phyloP scores from a whole-genome alignment of 768 basidiomycete species.

The Trametes elegans region DNA sequence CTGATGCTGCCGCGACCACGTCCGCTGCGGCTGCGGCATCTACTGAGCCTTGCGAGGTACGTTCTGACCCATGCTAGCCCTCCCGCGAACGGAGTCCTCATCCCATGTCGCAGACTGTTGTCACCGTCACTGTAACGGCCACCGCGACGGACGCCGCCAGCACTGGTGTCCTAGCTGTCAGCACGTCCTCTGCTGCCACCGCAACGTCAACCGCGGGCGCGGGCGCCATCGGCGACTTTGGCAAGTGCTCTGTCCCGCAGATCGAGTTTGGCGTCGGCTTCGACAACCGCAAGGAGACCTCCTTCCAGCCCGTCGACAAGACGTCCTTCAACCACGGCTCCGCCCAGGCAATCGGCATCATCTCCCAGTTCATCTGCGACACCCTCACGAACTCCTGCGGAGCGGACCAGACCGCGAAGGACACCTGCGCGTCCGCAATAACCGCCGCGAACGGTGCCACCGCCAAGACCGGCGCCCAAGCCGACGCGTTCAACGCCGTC shows the following conservation, averaged over 20 bases:
- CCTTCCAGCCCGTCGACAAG: slow-evolving; percentile 50
- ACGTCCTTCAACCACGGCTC: slow-evolving; percentile 54
- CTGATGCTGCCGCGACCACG: slow-evolving; percentile 1
- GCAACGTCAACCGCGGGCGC: slow-evolving; percentile 13
- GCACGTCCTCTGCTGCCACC: slow-evolving; percentile 14
- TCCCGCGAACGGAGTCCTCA: not conserved
- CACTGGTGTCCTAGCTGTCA: too few relatives aligned
- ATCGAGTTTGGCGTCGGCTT: slow-evolving; percentile 56
- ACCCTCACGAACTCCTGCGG: slow-evolving; percentile 50
- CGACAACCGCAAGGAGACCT: slow-evolving; percentile 51
- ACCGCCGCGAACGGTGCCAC: slow-evolving; percentile 26
- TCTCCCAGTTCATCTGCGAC: slow-evolving; percentile 59
- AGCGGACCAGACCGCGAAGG: slow-evolving; percentile 51
- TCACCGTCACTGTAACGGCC: slow-evolving; percentile 20
- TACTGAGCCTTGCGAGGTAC: slow-evolving; percentile 15
- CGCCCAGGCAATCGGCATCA: slow-evolving; percentile 56
- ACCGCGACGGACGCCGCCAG: slow-evolving; percentile 15
- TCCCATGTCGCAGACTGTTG: not conserved
- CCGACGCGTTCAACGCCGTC: slow-evolving; percentile 60
- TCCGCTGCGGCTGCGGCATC: slow-evolving; percentile 10
- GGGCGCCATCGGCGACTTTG: slow-evolving; percentile 41
- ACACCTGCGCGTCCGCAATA: slow-evolving; percentile 43
- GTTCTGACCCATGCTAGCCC: not conserved
- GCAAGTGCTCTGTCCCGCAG: slow-evolving; percentile 51
- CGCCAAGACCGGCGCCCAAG: slow-evolving; percentile 46